These are phyloP conservation scores for Petunia hybrid DNA, from an alignment of 305 asterid species.

Conservation along the genomic window DNA sequence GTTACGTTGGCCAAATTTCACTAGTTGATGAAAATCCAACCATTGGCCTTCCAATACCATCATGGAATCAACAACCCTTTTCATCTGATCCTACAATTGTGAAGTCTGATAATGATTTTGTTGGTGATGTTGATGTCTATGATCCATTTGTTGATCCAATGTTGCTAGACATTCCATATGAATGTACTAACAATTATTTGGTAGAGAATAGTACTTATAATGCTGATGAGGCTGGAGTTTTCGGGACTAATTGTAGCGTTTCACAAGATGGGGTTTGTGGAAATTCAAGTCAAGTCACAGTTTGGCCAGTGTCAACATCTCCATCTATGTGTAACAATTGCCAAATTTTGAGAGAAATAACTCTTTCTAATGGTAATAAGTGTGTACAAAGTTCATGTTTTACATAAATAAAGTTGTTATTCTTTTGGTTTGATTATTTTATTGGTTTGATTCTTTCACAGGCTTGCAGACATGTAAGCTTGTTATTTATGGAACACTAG, in stretches of 20 bases:
- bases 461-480: conserved; percentile 56
- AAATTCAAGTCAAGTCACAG: conserved; percentile 49
- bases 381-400: background rate
- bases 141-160: conserved; percentile 37
- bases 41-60: conserved; percentile 16
- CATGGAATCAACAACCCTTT: background rate
- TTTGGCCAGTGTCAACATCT: conserved; percentile 54
- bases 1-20: conserved; percentile 31
- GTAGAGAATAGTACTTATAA: conserved; percentile 17
- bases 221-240: background rate
- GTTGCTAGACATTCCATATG: conserved; percentile 35
- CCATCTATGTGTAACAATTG: conserved; percentile 59
- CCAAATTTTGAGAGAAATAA: conserved; percentile 62
- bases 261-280: conserved; percentile 38
- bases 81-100: background rate
- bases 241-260: background rate
- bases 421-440: background rate
- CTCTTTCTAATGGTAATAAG: conserved; percentile 63
- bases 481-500: conserved; percentile 70
- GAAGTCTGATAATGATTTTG: background rate
- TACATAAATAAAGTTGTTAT: background rate
- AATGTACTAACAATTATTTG: background rate
- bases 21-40: conserved; percentile 38
- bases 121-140: conserved; percentile 24
- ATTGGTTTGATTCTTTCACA: conserved; percentile 25